Base-by-base conservation (phyloP, 768 basidiomycete species). In the Lactarius akahatsu region DNA sequence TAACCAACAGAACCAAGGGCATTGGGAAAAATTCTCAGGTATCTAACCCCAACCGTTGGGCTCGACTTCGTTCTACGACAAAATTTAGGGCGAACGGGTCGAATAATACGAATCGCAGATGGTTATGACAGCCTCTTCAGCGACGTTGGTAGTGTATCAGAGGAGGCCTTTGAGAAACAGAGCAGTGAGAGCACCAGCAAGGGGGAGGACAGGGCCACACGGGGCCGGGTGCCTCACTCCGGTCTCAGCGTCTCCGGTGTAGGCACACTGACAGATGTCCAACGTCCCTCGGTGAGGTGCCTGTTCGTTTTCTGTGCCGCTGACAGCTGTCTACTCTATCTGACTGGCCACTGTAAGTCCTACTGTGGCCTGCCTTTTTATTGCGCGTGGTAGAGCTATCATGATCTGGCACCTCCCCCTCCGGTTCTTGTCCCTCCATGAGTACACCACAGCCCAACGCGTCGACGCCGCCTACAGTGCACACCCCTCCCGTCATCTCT, bases 301-400 rank as follows among this genome's bases (percentile, higher is more conserved):
- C 30, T 56, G 34, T 8, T 20, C 8, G 30, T 28, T 34, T 5
- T 28, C 1, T 16, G 9, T 66, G 43, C 65, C 65, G 62, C 62
- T 52, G 38, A 16, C 65, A 57, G 38, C 65, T 67, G 66, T 62
- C 61, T 38, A 34, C 34, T 34, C 9, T 10, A 55, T 26, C 10
- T 18, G 2, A 32, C 55, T 18, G n/a, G 23, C 57, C 7, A 20
- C 26, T 47, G 18, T 8, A 11, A 13, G 15, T 15, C 38, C 38
- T 38, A 30, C 13, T 40, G 38, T 40, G 15, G 11, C 9, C 32
- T 15, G 9, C n/a, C 23, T 15, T 62, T 58, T 62, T 59, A 66
- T 47, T 43, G 59, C 59, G 43, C 11, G 18, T 6, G 15, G 34
- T 10, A 47, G 15, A 20, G 26, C 34, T 28, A 45, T 16, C 26